Percentiles rank a stretch among this genome's conserved stretches.
Evolutionary conservation across 768 basidiomycete genomes (phyloP).

Genomic region (Amanita thiersii): DNA sequence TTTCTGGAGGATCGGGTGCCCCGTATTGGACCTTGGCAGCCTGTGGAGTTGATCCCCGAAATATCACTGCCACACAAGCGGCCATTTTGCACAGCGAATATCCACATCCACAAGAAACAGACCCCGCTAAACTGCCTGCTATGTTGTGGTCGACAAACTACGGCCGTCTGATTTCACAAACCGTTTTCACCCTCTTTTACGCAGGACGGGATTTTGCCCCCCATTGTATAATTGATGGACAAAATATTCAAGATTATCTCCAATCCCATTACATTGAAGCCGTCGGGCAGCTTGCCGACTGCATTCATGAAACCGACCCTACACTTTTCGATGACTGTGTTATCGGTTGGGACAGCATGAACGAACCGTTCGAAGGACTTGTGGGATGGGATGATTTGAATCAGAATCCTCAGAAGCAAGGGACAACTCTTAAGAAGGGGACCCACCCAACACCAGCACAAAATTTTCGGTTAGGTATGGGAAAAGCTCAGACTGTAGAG

Average conservation of each 20-base stretch:
- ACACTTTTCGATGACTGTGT: slow-evolving; percentile 79
- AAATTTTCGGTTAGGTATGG: slow-evolving; percentile 83
- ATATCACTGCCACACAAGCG: slow-evolving; percentile 79
- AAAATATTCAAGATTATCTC: slow-evolving; percentile 87
- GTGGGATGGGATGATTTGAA: slow-evolving; percentile 60
- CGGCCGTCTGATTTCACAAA: slow-evolving; percentile 78
- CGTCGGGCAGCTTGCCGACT: slow-evolving; percentile 66
- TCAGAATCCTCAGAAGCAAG: slow-evolving; percentile 55
- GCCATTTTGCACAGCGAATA: slow-evolving; percentile 90
- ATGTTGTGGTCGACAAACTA: slow-evolving; percentile 99
- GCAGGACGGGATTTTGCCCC: slow-evolving; percentile 88
- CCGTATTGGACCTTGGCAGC: slow-evolving; percentile 91
- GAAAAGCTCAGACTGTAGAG: slow-evolving; percentile 72
- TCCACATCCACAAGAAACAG: slow-evolving; percentile 47
- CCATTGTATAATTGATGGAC: slow-evolving; percentile 81
- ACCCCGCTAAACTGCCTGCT: slow-evolving; percentile 72
- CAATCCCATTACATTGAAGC: slow-evolving; percentile 73
- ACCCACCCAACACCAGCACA: slow-evolving; percentile 82
- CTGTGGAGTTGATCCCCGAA: slow-evolving; percentile 82
- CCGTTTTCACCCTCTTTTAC: slow-evolving; percentile 92
- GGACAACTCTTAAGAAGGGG: slow-evolving; percentile 76
- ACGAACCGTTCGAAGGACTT: slow-evolving; percentile 89
- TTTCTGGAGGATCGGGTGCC: slow-evolving; percentile 90
- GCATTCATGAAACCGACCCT: slow-evolving; percentile 58
- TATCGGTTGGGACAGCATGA: slow-evolving; percentile 95